Evolutionary conservation across 306 rosid species (phyloP), one percentile per base, ranked within the genome.

Genomic region (Hylodesmum podocarpum): DNA sequence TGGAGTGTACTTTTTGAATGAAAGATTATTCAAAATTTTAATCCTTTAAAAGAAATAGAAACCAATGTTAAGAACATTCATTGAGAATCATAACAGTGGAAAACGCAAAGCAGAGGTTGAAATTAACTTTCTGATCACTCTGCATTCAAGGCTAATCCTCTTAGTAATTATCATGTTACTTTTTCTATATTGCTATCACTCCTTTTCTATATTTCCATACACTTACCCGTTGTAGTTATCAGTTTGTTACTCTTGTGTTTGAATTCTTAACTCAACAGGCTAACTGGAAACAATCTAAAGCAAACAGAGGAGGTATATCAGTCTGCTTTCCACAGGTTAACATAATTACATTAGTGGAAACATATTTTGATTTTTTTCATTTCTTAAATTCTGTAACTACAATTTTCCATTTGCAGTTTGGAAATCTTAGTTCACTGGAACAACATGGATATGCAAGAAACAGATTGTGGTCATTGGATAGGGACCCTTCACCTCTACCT

Each of bases 261-360:
- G 72, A 57, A 43, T 24, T 49, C 64, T 39, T 33, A 70, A 16
- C 33, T 65, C 55, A 37, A 44, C 86, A 89, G 93, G 86, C 84
- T 41, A 78, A 81, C 51, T 50, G 84, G 81, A 87, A 87, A 73
- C 84, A 84, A 40, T 81, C 79, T 6, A 87, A 81, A 81, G 84
- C 88, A 58, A 85, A 85, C 68, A 87, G 88, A 77, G 93, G 93
- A 58, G 93, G 93, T 1, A 85, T 89, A 66, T 74, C 88, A 8
- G 78, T 84, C 57, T 87, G 81, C 82, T 81, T 84, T 70, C 91
- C 89, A n/a, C 85, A 82, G 93, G 93, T 89, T 65, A 22, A 53
- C 51, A 18, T 5, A 3, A 79, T 36, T 46, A 75, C 16, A 51
- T 24, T 31, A 44, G 8, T 46, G 27, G 29, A 13, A 29, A 55